Evolutionary conservation across 2,329 filamentous ascomycete species (phyloP), one percentile per base, ranked within the genome.

Genomic region (Escovopsis sp.): DNA sequence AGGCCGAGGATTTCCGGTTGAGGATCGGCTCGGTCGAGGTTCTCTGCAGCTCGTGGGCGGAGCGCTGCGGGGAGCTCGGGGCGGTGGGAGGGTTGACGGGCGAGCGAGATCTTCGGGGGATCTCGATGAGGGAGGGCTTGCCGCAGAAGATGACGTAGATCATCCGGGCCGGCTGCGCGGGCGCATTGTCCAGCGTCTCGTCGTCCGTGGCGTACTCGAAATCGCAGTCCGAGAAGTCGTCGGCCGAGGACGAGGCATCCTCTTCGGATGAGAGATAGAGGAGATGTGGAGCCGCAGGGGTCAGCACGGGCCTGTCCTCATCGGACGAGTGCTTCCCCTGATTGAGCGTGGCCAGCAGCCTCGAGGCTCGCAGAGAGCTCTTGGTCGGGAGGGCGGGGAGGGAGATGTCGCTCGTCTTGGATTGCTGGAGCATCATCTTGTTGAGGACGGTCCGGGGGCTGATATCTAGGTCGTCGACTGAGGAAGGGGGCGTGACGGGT

Each of bases 241-340:
- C 75, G 37, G 72, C 70, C 14, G 71, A 74, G 2, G 76, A 76
- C 2, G 76, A 79, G 27, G 68, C 74, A 47, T 79, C 76, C 53
- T 81, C 76, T 49, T 81, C 76, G 0, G 74, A 79, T 2, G 75
- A 79, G 24, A 81, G 68, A 55, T 81, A 81, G 44, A 74, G 52
- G 43, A 76, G 71, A 54, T 78, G 74, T 6, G 74, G 71, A 2
- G 66, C 61, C 16, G 63, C 59, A 37, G 65, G 59, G 12, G 60
- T 51, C 37, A 61, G 51, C 34, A 58, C 53, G 20, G 55, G 51
- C 14, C 56, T 57, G 31, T 56, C 52, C 29, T 58, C 52, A 27
- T 58, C 52, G 20, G 45, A 33, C 25, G 50, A 43, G 34, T 58
- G 34, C 52, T 62, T 62, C 8, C 7, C 8, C 36, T 55, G 53